Percentiles rank a stretch among this genome's conserved stretches.
Conservation (phyloP, 345 rosid genomes). For the Crucihimalaya himalaica region DNA sequence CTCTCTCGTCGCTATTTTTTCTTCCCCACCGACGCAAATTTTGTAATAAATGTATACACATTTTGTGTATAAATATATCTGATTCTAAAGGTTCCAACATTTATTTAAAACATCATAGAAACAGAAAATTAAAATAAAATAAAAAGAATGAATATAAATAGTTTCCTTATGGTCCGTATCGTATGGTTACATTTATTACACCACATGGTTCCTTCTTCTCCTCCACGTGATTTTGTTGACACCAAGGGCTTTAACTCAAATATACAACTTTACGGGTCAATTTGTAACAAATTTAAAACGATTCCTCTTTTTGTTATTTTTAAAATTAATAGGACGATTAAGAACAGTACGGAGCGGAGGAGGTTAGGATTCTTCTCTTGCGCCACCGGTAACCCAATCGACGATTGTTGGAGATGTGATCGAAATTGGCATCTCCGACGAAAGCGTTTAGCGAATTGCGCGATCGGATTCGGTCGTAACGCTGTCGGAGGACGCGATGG, state of each 20-base stretch:
- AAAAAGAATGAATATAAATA: slow-evolving; percentile 15
- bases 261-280: not conserved
- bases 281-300: not conserved
- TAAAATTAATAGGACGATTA: slow-evolving; percentile 47
- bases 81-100: slow-evolving; percentile 1
- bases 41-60: slow-evolving; percentile 27
- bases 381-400: slow-evolving; percentile 76
- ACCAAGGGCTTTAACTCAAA: not conserved
- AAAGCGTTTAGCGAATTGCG: slow-evolving; percentile 65
- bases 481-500: slow-evolving; percentile 85
- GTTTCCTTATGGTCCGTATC: slow-evolving; percentile 36
- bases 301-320: not conserved
- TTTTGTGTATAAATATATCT: slow-evolving; percentile 12
- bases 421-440: slow-evolving; percentile 54
- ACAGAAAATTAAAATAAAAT: not conserved
- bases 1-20: slow-evolving; percentile 33
- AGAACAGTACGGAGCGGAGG: slow-evolving; percentile 74
- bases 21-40: slow-evolving; percentile 30
- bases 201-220: slow-evolving; percentile 28
- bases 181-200: slow-evolving; percentile 16
- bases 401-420: slow-evolving; percentile 86
- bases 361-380: slow-evolving; percentile 64
- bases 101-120: slow-evolving; percentile 2
- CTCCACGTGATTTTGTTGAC: slow-evolving; percentile 31
- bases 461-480: slow-evolving; percentile 75